These are phyloP conservation scores for Xylariaceae sp. DNA, from an alignment of 2,329 filamentous ascomycete species.

Conservation along the genomic window DNA sequence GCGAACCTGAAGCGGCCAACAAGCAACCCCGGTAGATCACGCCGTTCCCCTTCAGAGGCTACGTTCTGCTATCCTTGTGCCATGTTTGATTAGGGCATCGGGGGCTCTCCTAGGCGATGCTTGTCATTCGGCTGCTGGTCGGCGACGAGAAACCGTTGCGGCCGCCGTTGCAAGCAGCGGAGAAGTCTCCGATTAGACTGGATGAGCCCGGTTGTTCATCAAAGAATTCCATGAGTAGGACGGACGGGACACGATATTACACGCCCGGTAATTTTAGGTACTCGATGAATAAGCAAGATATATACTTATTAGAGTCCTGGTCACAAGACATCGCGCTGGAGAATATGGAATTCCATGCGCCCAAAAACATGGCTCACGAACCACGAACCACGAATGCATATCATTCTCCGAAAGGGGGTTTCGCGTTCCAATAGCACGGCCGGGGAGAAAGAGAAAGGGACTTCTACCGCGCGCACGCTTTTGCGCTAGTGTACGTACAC, in stretches of 20 bases:
- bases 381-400: constrained; percentile 23
- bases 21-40: constrained; percentile 31
- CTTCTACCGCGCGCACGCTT: constrained; percentile 18
- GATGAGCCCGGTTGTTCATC: background rate
- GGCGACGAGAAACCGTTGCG: constrained; percentile 14
- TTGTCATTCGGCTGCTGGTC: constrained; percentile 14
- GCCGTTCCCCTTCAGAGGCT: constrained; percentile 34
- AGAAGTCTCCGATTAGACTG: constrained; percentile 8
- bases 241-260: background rate
- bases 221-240: background rate
- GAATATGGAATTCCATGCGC: constrained; percentile 23
- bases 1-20: constrained; percentile 25
- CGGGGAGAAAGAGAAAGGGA: constrained; percentile 19
- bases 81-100: constrained; percentile 38
- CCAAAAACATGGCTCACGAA: too few species aligned
- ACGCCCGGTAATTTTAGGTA: background rate
- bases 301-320: background rate
- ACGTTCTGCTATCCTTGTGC: constrained; percentile 33
- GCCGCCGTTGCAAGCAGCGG: constrained; percentile 5
- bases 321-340: constrained; percentile 16
- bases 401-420: constrained; percentile 27
- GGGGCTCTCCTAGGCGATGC: constrained; percentile 13
- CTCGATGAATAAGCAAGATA: background rate
- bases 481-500: constrained; percentile 25
- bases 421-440: constrained; percentile 25